Conservation (phyloP, 768 basidiomycete species). For the Podaxis sp. region DNA sequence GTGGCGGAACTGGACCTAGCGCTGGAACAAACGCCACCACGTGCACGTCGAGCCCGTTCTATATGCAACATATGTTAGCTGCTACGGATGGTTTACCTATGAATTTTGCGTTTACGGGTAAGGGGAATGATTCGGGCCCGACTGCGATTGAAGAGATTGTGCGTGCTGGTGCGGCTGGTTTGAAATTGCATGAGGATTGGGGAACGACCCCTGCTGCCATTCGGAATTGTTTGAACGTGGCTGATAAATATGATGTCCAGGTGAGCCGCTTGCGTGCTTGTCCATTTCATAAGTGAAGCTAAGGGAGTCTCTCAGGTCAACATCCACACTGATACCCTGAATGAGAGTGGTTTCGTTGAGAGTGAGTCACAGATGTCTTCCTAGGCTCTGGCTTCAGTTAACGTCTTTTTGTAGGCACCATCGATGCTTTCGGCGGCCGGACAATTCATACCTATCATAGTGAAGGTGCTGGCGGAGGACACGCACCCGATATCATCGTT, state of each 20-base stretch:
- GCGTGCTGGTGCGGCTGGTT: constrained; percentile 79
- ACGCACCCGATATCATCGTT: constrained; percentile 98
- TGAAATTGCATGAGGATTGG: constrained; percentile 99
- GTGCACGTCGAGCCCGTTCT: constrained; percentile 88
- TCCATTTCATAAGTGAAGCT: neutral
- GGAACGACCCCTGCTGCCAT: constrained; percentile 88
- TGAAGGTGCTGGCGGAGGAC: constrained; percentile 95
- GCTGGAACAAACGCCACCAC: constrained; percentile 92
- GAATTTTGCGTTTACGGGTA: constrained; percentile 95
- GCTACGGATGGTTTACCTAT: constrained; percentile 89
- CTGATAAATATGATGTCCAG: constrained; percentile 92
- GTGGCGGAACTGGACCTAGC: constrained; percentile 93
- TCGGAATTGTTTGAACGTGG: constrained; percentile 72
- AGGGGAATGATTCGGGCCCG: constrained; percentile 88
- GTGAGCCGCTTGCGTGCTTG: constrained; percentile 36
- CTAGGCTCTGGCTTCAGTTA: neutral
- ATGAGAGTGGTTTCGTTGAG: constrained; percentile 97
- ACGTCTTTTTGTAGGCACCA: constrained; percentile 56
- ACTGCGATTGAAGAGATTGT: constrained; percentile 78
- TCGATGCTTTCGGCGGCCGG: constrained; percentile 83
- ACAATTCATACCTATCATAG: constrained; percentile 98
- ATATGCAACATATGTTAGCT: constrained; percentile 86
- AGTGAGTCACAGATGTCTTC: constrained; percentile 46
- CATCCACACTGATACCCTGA: constrained; percentile 96
- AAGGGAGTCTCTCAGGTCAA: constrained; percentile 52